A percentile compares a stretch with the other conserved stretches of the same genome.
phyloP scores from a whole-genome alignment of 2,329 filamentous ascomycete genomes.

The Pyrenochaeta sp. region DNA sequence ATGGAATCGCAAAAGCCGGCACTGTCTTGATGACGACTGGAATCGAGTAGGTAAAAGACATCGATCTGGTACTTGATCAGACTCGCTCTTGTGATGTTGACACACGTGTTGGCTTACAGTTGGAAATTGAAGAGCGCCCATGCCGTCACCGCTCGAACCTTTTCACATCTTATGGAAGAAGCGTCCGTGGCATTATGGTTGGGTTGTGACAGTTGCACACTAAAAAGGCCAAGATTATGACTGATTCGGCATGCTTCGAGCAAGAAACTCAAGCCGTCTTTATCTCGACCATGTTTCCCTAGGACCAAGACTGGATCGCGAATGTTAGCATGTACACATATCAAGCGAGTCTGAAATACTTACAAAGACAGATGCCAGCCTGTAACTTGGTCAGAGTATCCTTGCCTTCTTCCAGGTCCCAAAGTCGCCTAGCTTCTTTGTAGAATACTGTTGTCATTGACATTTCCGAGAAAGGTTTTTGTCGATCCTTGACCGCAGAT shows the following conservation, averaged over 20 bases:
- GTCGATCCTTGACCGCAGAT: conserved; percentile 33
- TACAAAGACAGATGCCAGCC: conserved; percentile 35
- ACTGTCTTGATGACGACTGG: conserved; percentile 26
- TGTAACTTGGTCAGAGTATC: conserved; percentile 35
- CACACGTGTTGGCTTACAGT: conserved; percentile 30
- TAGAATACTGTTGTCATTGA: conserved; percentile 36
- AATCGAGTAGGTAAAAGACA: conserved; percentile 37
- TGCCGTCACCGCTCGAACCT: conserved; percentile 32
- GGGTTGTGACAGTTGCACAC: conserved; percentile 11
- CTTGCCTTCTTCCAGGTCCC: conserved; percentile 32
- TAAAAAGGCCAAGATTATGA: conserved; percentile 32
- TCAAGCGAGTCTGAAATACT: conserved; percentile 3
- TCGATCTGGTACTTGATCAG: conserved; percentile 26
- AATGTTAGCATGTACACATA: not conserved
- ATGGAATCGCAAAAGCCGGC: conserved; percentile 34
- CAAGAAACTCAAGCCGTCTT: conserved; percentile 36
- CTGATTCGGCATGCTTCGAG: conserved; percentile 35
- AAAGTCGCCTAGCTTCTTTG: conserved; percentile 36
- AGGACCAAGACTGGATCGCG: conserved; percentile 28
- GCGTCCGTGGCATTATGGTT: conserved; percentile 18
- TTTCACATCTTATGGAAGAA: conserved; percentile 27
- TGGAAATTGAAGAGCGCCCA: conserved; percentile 44
- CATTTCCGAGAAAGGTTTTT: conserved; percentile 34
- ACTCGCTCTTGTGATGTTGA: no score
- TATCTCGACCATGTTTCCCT: conserved; percentile 41